Base-by-base conservation (phyloP, 305 asterid genomes). In the Fraxinus greggii region DNA sequence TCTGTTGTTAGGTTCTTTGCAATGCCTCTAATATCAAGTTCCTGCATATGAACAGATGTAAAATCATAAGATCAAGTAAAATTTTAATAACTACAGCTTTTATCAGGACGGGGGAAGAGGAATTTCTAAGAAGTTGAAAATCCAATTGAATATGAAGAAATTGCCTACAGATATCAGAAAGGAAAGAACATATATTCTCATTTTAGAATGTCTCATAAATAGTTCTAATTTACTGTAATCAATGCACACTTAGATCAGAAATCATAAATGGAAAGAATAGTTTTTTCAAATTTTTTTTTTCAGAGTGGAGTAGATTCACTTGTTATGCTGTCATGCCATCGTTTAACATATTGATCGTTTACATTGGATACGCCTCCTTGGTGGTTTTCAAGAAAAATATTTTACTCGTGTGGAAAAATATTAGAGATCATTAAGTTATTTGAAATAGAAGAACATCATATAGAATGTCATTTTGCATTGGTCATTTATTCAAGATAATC, bases 111-210 rank as follows among this genome's bases (percentile, higher is more conserved):
- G 67, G 28, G 26, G 67, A 56, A 19, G 63, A 56, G 26, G 28
- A 56, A 56, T 56, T 56, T 56, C 12, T 56, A 19, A 56, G 67
- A 56, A 48, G 31, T 42, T 76, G 28, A 51, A 51, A 51, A 51
- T n/a, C 23, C 61, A n/a, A 56, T 56, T 19, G 26, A 56, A 56
- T 56, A 56, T 56, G 67, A 56, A 56, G 67, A 19, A 56, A 56
- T 56, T 19, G 67, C 67, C 26, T 54, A 19, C 65, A 54, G 65
- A 54, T 54, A n/a, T 54, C 61, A 48, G 21, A 4, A 48, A 32
- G 84, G 78, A 76, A 84, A 76, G 32, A 56, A 56, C 28, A 56
- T 56, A 19, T 56, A 56, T 56, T 56, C 67, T 56, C 28, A 56
- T 56, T 56, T 56, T 54, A 54, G 3, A 5, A 19, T 54, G 10